Evolutionary conservation across 225 moss, liverwort and hornwort genomes (phyloP), one percentile per base, ranked within the genome.

Genomic region (Neckera pumila): DNA sequence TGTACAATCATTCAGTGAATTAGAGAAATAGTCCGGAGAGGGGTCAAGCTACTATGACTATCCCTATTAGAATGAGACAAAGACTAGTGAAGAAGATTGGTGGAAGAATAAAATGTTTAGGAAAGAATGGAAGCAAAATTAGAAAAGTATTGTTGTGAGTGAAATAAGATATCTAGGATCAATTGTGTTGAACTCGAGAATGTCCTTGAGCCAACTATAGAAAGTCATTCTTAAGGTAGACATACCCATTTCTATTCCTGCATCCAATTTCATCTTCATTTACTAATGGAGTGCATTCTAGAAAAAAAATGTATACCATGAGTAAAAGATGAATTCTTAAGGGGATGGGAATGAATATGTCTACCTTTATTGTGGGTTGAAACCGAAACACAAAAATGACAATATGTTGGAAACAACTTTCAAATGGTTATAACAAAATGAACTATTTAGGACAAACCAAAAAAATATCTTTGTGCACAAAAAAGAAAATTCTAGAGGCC

Each of bases 221-320:
- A 18, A 74, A 49, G 19, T 0, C 19, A 7, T 31, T 2, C 1
- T 30, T 73, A 17, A 49, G 0, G 31, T 49, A 74, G 18, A 47
- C 7, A 74, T 30, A 18, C 0, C 18, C 11, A 45, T 45, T 47
- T 1, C 0, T 0, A 0, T 21, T 3, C 1, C 0, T 28, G 2
- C 72, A 45, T 1, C 28, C 2, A 43, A 43, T 43, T 43, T 72
- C 0, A 0, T 43, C 76, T 1, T 76, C 21, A 53, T 31, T 2
- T 30, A 49, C 7, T 4, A 75, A 49, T 33, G 2, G 49, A 74
- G 19, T 47, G 4, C 74, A 30, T 74, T 74, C 4, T 18, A 45
- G 7, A 4, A 38, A 42, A 25, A 71, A 43, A 43, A 45, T 25
- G 42, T 26, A 2, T 3, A 73, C 25, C 2, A 70, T 0, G 40